Evolutionary conservation across 306 rosid species (phyloP).

Genomic region (Rosa chinensis): DNA sequence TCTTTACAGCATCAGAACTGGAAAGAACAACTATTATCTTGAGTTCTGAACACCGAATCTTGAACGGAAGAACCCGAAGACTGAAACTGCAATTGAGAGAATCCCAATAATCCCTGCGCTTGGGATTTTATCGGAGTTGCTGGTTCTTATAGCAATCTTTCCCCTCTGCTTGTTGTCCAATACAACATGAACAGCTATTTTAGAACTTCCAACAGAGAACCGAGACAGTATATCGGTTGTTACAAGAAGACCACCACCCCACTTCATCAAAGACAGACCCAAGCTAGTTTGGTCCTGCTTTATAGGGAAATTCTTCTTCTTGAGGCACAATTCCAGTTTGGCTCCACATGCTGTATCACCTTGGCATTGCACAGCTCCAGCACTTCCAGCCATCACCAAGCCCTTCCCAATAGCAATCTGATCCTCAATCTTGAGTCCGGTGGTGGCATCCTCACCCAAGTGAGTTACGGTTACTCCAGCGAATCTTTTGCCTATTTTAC

Average conservation of each 20-base stretch:
- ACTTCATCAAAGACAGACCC: constrained; percentile 29
- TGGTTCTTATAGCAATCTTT: constrained; percentile 20
- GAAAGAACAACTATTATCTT: not conserved
- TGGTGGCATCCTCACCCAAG: constrained; percentile 8
- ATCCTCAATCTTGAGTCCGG: constrained; percentile 25
- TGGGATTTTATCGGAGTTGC: constrained; percentile 28
- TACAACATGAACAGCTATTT: constrained; percentile 17
- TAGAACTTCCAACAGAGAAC: constrained; percentile 24
- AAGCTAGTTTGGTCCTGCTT: constrained; percentile 19
- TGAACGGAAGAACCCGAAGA: constrained; percentile 15
- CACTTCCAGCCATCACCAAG: constrained; percentile 23
- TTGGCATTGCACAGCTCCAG: constrained; percentile 16
- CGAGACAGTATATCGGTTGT: constrained; percentile 15
- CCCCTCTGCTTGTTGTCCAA: constrained; percentile 27
- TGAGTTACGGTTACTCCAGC: constrained; percentile 13
- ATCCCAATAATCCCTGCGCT: constrained; percentile 23
- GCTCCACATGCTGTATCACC: constrained; percentile 25
- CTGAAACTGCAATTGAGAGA: constrained; percentile 26
- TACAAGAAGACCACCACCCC: constrained; percentile 18
- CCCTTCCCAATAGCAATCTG: constrained; percentile 22
- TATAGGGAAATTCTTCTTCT: constrained; percentile 13
- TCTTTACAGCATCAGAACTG: not conserved
- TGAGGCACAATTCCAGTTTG: constrained; percentile 27
- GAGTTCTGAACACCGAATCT: constrained; percentile 10
- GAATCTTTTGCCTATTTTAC: constrained; percentile 8